Conservation (phyloP, 225 moss, liverwort and hornwort species). For the Sphagnum contortum region DNA sequence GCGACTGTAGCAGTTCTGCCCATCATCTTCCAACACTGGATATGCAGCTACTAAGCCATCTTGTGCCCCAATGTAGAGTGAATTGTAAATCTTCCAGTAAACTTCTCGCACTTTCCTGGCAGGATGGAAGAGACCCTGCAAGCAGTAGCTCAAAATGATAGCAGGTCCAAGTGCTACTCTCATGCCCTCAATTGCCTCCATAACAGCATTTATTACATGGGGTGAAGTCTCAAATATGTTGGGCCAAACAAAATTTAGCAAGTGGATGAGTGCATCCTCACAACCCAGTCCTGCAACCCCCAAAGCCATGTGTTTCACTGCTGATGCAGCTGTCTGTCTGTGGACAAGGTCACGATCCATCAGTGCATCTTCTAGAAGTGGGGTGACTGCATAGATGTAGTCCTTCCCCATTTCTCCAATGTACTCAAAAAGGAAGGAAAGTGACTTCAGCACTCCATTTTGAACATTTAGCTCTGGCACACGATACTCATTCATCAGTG, state of each 20-base stretch:
- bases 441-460: constrained; percentile 91
- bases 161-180: constrained; percentile 94
- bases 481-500: constrained; percentile 95
- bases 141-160: constrained; percentile 80
- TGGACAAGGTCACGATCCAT: constrained; percentile 99
- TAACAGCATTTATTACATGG: constrained; percentile 97
- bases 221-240: constrained; percentile 99
- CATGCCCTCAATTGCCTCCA: constrained; percentile 99
- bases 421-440: constrained; percentile 96
- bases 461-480: constrained; percentile 98
- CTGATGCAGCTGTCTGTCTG: constrained; percentile 94
- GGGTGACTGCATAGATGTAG: constrained; percentile 96
- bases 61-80: constrained; percentile 92
- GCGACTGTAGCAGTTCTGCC: constrained; percentile 85
- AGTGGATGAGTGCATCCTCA: constrained; percentile 93
- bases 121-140: constrained; percentile 96
- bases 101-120: constrained; percentile 98
- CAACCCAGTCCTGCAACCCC: constrained; percentile 97
- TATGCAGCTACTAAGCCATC: constrained; percentile 91
- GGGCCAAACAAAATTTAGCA: constrained; percentile 93
- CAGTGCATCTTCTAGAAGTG: constrained; percentile 88
- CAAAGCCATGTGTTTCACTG: constrained; percentile 97
- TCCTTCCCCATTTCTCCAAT: constrained; percentile 99
- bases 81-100: constrained; percentile 99
- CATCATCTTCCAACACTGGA: constrained; percentile 91